A percentile compares a stretch with the other conserved stretches of the same genome.
phyloP scores from a whole-genome alignment of 441 rosid species.

The Adansonia grandidieri region DNA sequence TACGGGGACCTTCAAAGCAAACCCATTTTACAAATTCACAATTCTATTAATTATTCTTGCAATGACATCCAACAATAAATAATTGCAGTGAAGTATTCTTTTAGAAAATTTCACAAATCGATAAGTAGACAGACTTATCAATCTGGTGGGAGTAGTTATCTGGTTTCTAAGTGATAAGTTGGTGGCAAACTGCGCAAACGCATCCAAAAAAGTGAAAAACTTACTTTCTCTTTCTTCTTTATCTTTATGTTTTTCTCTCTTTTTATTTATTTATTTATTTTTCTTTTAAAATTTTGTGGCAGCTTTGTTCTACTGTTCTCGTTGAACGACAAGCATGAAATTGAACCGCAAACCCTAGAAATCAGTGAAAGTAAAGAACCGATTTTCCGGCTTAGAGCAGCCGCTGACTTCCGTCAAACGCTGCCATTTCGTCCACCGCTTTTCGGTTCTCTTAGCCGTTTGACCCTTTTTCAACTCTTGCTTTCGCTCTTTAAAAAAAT shows the following conservation, averaged over 20 bases:
- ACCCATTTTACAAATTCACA: too few species aligned
- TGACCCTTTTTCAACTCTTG: background rate
- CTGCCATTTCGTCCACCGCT: conserved; percentile 15
- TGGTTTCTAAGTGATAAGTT: conserved; percentile 36
- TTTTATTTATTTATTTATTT: background rate
- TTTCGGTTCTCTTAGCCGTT: background rate
- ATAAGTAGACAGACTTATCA: accelerated
- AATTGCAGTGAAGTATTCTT: too few species aligned
- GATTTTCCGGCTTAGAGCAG: conserved; percentile 24
- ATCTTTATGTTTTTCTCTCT: conserved; percentile 16
- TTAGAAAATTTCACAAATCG: background rate
- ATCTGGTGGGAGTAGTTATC: accelerated
- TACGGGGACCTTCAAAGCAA: too few species aligned
- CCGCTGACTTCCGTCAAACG: conserved; percentile 3
- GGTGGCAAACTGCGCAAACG: conserved; percentile 36
- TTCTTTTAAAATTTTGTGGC: conserved; percentile 3
- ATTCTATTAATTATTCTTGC: too few species aligned
- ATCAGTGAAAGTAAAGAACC: conserved; percentile 32
- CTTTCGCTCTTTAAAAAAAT: background rate
- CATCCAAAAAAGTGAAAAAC: conserved; percentile 45
- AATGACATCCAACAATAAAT: too few species aligned
- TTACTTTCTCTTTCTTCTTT: conserved; percentile 37
- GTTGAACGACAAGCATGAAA: conserved; percentile 43
- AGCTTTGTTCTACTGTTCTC: conserved; percentile 36
- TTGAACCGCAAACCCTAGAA: conserved; percentile 51